These are phyloP conservation scores for Lactarius indigo DNA, from an alignment of 768 basidiomycete genomes.

Conservation along the genomic window DNA sequence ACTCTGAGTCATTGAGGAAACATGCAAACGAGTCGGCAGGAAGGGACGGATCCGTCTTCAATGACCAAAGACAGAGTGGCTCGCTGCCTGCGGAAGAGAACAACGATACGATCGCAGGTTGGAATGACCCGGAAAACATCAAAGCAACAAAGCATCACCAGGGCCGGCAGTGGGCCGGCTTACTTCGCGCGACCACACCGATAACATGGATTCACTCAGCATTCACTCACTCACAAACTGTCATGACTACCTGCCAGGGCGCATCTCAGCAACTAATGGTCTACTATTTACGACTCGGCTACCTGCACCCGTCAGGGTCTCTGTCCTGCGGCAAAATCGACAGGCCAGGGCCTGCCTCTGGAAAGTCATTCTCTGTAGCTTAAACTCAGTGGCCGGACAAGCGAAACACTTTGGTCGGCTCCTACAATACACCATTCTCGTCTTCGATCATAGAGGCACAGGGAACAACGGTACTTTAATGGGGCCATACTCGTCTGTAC, in stretches of 20 bases:
- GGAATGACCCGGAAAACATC: constrained; percentile 59
- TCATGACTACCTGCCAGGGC: background rate
- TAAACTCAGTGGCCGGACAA: constrained; percentile 62
- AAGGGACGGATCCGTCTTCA: constrained; percentile 45
- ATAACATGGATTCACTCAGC: background rate
- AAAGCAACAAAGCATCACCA: background rate
- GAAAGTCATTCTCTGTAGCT: constrained; percentile 71
- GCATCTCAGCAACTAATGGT: constrained; percentile 26
- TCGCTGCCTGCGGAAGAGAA: constrained; percentile 71
- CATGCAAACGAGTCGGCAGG: constrained; percentile 63
- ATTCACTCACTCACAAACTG: no score
- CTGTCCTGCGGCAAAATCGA: constrained; percentile 63
- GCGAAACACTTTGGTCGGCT: constrained; percentile 59
- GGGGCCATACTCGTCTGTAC: constrained; percentile 71
- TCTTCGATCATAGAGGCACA: constrained; percentile 84
- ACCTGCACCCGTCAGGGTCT: constrained; percentile 69
- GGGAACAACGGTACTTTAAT: constrained; percentile 68
- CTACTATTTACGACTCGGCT: constrained; percentile 52
- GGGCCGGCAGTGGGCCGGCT: no score
- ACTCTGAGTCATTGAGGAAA: constrained; percentile 56
- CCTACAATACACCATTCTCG: constrained; percentile 55
- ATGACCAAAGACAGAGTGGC: constrained; percentile 54
- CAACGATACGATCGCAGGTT: constrained; percentile 62
- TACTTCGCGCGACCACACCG: no score
- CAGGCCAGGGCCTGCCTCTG: constrained; percentile 40